Base-by-base conservation (phyloP, 768 basidiomycete species). In the Agrocybe praecox region DNA sequence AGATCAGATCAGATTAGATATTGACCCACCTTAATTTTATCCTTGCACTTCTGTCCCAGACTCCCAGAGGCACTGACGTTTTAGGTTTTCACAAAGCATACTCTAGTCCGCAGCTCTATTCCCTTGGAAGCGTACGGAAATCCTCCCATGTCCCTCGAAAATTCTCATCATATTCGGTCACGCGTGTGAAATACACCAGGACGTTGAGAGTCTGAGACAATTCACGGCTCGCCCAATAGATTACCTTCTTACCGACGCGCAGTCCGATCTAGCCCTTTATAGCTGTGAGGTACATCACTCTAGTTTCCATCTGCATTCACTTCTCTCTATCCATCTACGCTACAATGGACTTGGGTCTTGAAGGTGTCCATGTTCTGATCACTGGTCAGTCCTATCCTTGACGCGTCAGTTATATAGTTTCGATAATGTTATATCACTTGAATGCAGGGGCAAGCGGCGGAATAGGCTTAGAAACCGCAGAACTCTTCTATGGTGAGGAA, bases 371-470 rank as follows among this genome's bases (percentile, higher is more conserved):
- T 67, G 87, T 89, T 36, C 76, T 90, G 17, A 77, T 90, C 24
- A 89, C 88, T 57, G 88, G 88, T 86, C 46, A 42, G 67, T 46
- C 2, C 49, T n/a, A 2, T 48, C 19, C 22, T 9, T 9, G 12
- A 29, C 6, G 36, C 46, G 9, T 15, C 1, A 18, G 33, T 23
- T 34, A 22, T n/a, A 34, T 18, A 12, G 4, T 19, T 29, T 14
- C n/a, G 33, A 23, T 21, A 22, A 8, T 40, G 3, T 48, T 2
- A 22, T 26, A 7, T 50, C 14, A 23, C 44, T 56, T 33, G 29
- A 26, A 23, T 40, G 21, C 11, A 86, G 90, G 90, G 48, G 88
- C 89, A 2, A 89, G 85, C 61, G 89, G 89, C 3, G 89, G 88
- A 0, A 91, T 92, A 33, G 90, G 90, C 9, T 74, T 89, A 0